Evolutionary conservation across 2,329 filamentous ascomycete genomes (phyloP).

Genomic region (Myriosclerotinia curreyana): DNA sequence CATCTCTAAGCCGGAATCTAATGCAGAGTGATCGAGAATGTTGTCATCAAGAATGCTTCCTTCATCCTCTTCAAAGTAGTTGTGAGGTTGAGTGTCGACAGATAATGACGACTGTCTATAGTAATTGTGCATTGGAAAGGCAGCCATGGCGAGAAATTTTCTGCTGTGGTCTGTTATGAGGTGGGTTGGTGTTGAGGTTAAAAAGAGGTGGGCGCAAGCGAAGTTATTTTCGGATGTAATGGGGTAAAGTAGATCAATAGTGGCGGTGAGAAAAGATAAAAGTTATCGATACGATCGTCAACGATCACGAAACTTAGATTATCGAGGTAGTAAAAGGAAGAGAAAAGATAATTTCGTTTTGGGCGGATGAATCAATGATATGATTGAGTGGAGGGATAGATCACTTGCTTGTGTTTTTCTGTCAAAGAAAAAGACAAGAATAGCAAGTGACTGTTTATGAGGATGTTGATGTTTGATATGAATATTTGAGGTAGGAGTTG

Average conservation of each 20-base stretch:
- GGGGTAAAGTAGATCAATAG: conserved; percentile 26
- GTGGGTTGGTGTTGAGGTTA: conserved; percentile 21
- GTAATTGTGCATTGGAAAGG: conserved; percentile 38
- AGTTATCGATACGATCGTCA: conserved; percentile 26
- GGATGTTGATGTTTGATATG: conserved; percentile 16
- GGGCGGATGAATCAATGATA: conserved; percentile 22
- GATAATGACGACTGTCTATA: conserved; percentile 38
- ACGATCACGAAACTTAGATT: conserved; percentile 23
- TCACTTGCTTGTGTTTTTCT: conserved; percentile 18
- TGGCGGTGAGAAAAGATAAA: conserved; percentile 23
- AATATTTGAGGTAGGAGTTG: conserved; percentile 5
- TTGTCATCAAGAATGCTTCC: conserved; percentile 58
- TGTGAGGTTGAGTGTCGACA: conserved; percentile 41
- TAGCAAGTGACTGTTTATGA: conserved; percentile 18
- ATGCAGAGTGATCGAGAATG: conserved; percentile 56
- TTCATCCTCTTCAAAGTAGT: conserved; percentile 61
- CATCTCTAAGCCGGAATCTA: conserved; percentile 62
- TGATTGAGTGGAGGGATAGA: conserved; percentile 9
- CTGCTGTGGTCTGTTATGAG: conserved; percentile 22
- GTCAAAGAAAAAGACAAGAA: conserved; percentile 18
- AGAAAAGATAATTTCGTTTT: conserved; percentile 20
- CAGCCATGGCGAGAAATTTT: conserved; percentile 35
- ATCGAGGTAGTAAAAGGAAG: conserved; percentile 33
- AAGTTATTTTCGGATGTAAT: conserved; percentile 26
- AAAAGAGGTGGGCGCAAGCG: conserved; percentile 27